Conservation (phyloP, 805 yeast species). For the Candida krabiensis region DNA sequence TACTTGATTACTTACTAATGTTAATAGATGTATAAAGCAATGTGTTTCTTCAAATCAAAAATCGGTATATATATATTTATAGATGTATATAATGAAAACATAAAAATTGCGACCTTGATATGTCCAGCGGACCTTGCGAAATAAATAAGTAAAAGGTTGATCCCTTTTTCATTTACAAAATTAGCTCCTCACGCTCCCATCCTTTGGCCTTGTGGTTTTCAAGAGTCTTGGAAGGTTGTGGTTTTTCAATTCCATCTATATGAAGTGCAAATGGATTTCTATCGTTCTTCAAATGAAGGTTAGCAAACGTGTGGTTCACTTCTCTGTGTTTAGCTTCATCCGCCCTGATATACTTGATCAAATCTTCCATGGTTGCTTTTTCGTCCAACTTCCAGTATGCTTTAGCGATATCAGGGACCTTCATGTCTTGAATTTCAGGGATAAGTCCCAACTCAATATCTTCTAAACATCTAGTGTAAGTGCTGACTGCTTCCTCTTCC, state of each 20-base stretch:
- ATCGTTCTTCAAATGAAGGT: conserved; percentile 49
- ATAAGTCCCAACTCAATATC: conserved; percentile 52
- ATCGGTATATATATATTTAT: too few relatives aligned
- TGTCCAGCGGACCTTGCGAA: too few relatives aligned
- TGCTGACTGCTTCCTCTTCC: conserved; percentile 74
- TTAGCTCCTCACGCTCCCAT: conserved; percentile 35
- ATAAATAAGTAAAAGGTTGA: too few relatives aligned
- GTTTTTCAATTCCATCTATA: conserved; percentile 25
- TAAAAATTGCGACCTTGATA: too few relatives aligned
- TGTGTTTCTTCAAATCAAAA: too few relatives aligned
- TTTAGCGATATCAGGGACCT: conserved; percentile 60
- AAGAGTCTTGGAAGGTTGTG: conserved; percentile 31
- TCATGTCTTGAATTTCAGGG: conserved; percentile 44
- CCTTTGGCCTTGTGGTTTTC: conserved; percentile 29
- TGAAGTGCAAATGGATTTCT: conserved; percentile 67
- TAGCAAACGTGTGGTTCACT: conserved; percentile 76
- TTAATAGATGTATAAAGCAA: too few relatives aligned
- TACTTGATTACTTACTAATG: too few relatives aligned
- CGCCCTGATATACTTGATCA: conserved; percentile 63
- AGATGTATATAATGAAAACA: too few relatives aligned
- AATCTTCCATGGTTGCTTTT: conserved; percentile 55
- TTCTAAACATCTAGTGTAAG: conserved; percentile 60
- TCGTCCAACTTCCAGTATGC: conserved; percentile 61
- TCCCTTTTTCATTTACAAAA: conserved; percentile 20
- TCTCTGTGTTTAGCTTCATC: conserved; percentile 81